Evolutionary conservation across 2,329 filamentous ascomycete species (phyloP).

Genomic region (Didymella sp.): DNA sequence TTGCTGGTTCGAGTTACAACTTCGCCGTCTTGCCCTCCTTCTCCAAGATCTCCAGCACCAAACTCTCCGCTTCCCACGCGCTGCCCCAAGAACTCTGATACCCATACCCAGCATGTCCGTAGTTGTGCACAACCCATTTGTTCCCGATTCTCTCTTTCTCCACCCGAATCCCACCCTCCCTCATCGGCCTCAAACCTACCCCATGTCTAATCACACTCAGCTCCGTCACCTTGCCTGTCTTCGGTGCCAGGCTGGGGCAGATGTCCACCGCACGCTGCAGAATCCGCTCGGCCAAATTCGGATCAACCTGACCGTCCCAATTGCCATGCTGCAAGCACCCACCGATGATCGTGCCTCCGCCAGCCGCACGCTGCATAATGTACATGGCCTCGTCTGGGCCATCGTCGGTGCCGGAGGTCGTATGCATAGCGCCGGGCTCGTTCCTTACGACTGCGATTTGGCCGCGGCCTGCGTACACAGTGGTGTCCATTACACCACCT

Average conservation of each 20-base stretch:
- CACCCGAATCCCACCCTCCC: slow-evolving; percentile 75
- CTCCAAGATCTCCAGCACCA: slow-evolving; percentile 43
- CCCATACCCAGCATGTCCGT: slow-evolving; percentile 81
- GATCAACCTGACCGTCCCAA: slow-evolving; percentile 81
- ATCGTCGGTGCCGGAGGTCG: slow-evolving; percentile 75
- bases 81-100: slow-evolving; percentile 61
- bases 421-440: slow-evolving; percentile 72
- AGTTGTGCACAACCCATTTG: slow-evolving; percentile 78
- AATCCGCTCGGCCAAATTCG: slow-evolving; percentile 79
- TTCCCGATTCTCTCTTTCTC: slow-evolving; percentile 72
- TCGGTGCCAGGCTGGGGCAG: slow-evolving; percentile 66
- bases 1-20: background rate
- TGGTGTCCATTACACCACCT: slow-evolving; percentile 79
- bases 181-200: slow-evolving; percentile 79
- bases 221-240: slow-evolving; percentile 72
- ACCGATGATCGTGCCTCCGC: slow-evolving; percentile 83
- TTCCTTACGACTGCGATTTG: slow-evolving; percentile 87
- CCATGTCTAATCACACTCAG: slow-evolving; percentile 77
- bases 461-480: slow-evolving; percentile 77
- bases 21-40: slow-evolving; percentile 21
- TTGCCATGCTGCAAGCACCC: slow-evolving; percentile 81
- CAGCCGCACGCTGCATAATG: slow-evolving; percentile 78
- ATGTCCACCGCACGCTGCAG: slow-evolving; percentile 77
- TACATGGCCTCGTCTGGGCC: slow-evolving; percentile 76
- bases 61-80: slow-evolving; percentile 50